Evolutionary conservation across 257 asterid genomes (phyloP).

Genomic region (Linderniella brevidens): DNA sequence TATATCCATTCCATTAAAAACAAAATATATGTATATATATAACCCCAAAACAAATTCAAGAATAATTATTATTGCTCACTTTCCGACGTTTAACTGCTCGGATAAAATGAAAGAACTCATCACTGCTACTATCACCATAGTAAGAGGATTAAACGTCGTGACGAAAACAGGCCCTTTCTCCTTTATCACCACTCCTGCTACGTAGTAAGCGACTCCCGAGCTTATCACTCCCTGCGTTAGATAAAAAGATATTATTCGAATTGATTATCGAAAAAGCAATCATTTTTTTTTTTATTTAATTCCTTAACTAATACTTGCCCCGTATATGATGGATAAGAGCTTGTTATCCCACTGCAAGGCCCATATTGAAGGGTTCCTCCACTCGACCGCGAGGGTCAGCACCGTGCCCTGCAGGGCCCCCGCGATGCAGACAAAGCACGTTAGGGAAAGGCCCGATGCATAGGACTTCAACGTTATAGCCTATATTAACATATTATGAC

Average conservation of each 20-base stretch:
- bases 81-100: slow-evolving; percentile 35
- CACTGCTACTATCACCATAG: slow-evolving; percentile 34
- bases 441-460: slow-evolving; percentile 47
- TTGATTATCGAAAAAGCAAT: background rate
- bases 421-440: slow-evolving; percentile 30
- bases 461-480: slow-evolving; percentile 39
- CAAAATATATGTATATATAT: too few species aligned
- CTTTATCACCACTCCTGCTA: slow-evolving; percentile 32
- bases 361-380: slow-evolving; percentile 31
- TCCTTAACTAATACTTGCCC: slow-evolving; percentile 26
- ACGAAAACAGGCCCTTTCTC: slow-evolving; percentile 47
- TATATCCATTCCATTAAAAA: background rate
- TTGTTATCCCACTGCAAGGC: slow-evolving; percentile 32
- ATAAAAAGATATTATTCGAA: background rate
- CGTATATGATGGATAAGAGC: slow-evolving; percentile 35
- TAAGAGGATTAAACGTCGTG: slow-evolving; percentile 36
- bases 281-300: too few species aligned
- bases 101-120: slow-evolving; percentile 33
- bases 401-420: slow-evolving; percentile 35
- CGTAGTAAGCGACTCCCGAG: slow-evolving; percentile 29
- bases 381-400: slow-evolving; percentile 34
- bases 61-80: slow-evolving; percentile 15
- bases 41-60: too few species aligned
- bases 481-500: slow-evolving; percentile 4
- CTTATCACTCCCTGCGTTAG: slow-evolving; percentile 35